These are phyloP conservation scores for Sphagnum magellanicum DNA, from an alignment of 228 moss, liverwort and hornwort genomes.

Conservation along the genomic window DNA sequence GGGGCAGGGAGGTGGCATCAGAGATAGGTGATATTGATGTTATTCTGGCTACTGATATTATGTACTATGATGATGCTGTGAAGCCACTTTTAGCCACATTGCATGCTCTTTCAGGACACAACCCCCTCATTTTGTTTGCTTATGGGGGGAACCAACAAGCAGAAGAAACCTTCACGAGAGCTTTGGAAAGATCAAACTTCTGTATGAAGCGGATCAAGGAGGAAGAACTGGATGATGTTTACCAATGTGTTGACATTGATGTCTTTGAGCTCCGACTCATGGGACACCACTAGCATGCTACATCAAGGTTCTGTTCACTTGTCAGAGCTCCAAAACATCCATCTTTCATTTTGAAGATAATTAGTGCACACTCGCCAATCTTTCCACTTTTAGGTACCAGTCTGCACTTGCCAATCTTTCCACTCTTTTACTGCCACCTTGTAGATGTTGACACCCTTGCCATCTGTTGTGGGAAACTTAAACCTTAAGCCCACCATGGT, in stretches of 20 bases:
- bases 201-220: constrained; percentile 29
- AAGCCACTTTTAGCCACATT: constrained; percentile 42
- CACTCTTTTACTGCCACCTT: too few species aligned
- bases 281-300: not conserved
- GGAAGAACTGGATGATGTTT: constrained; percentile 39
- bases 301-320: too few species aligned
- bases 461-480: too few species aligned
- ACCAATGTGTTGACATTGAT: constrained; percentile 71
- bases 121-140: constrained; percentile 37
- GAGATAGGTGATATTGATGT: constrained; percentile 31
- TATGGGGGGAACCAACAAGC: constrained; percentile 73
- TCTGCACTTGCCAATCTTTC: too few species aligned
- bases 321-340: too few species aligned
- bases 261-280: constrained; percentile 40
- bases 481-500: too few species aligned
- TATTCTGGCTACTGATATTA: constrained; percentile 65
- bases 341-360: too few species aligned
- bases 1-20: constrained; percentile 33
- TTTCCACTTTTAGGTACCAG: too few species aligned
- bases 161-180: constrained; percentile 41
- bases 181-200: constrained; percentile 17
- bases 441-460: too few species aligned
- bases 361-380: too few species aligned
- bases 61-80: constrained; percentile 66
- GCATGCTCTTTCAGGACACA: constrained; percentile 30